Conservation (phyloP, 163 green algal species). For the Scenedesmus sp. region DNA sequence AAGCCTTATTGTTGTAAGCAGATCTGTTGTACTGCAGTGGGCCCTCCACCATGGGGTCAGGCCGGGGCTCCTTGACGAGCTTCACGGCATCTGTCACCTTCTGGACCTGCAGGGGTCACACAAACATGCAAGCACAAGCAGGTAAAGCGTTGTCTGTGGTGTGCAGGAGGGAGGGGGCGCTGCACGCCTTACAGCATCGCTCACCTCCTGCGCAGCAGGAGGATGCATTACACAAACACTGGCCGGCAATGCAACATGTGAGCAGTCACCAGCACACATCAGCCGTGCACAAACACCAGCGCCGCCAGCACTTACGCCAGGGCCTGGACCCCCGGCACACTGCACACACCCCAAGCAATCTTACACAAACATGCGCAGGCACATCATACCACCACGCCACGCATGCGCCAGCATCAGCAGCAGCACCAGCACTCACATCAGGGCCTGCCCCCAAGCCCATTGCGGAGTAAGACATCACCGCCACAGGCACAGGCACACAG, state of each 20-base stretch:
- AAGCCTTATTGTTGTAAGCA: too few relatives aligned
- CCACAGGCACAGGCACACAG: background rate
- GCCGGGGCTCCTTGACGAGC: constrained; percentile 64
- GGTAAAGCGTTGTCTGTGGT: background rate
- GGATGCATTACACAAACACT: background rate
- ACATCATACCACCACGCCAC: too few relatives aligned
- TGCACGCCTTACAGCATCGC: too few relatives aligned
- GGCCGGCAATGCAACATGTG: background rate
- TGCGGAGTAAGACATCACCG: background rate
- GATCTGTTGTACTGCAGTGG: constrained; percentile 80
- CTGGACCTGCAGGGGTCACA: constrained; percentile 61
- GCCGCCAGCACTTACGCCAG: too few relatives aligned
- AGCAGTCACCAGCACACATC: background rate
- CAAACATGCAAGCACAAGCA: background rate
- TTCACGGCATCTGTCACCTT: constrained; percentile 75
- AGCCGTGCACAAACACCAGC: background rate
- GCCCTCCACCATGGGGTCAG: constrained; percentile 73
- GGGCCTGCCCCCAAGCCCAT: background rate
- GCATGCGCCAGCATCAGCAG: background rate
- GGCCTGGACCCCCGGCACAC: too few relatives aligned
- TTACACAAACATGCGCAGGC: too few relatives aligned
- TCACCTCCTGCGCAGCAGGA: background rate
- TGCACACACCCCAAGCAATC: too few relatives aligned
- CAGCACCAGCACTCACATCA: too few relatives aligned
- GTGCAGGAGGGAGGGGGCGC: too few relatives aligned